Evolutionary conservation across 371 early-diverging fungal species (phyloP).

Genomic region (Umbelopsis sp.): DNA sequence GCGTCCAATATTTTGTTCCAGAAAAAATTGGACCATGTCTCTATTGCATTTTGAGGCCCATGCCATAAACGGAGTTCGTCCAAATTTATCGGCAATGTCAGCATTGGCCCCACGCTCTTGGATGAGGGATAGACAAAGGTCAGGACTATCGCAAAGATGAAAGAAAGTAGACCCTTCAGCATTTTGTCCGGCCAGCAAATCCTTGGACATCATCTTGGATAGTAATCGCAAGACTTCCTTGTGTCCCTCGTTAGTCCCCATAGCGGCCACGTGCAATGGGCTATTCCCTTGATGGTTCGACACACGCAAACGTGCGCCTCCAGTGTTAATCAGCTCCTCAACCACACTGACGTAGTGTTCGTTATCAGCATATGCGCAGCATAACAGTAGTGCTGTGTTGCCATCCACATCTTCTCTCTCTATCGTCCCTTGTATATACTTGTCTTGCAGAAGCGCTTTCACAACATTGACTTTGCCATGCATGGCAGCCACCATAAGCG

Average conservation of each 20-base stretch:
- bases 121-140: slow-evolving; percentile 25
- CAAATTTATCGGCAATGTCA: slow-evolving; percentile 29
- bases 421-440: slow-evolving; percentile 21
- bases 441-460: slow-evolving; percentile 26
- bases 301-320: slow-evolving; percentile 13
- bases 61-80: slow-evolving; percentile 44
- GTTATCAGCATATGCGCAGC: slow-evolving; percentile 19
- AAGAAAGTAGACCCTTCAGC: slow-evolving; percentile 43
- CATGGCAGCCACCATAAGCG: slow-evolving; percentile 47
- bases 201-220: slow-evolving; percentile 19
- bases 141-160: slow-evolving; percentile 39
- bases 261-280: slow-evolving; percentile 38
- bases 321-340: slow-evolving; percentile 9
- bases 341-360: slow-evolving; percentile 14
- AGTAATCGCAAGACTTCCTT: slow-evolving; percentile 19
- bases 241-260: neutral
- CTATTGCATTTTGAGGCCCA: slow-evolving; percentile 50
- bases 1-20: slow-evolving; percentile 16
- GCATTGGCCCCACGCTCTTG: slow-evolving; percentile 20
- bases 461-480: slow-evolving; percentile 34
- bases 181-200: slow-evolving; percentile 26
- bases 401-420: slow-evolving; percentile 42
- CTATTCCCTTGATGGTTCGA: slow-evolving; percentile 24
- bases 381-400: slow-evolving; percentile 44
- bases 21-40: slow-evolving; percentile 36